Evolutionary conservation across 768 basidiomycete species (phyloP).

Genomic region (Phylloporus scabripes): DNA sequence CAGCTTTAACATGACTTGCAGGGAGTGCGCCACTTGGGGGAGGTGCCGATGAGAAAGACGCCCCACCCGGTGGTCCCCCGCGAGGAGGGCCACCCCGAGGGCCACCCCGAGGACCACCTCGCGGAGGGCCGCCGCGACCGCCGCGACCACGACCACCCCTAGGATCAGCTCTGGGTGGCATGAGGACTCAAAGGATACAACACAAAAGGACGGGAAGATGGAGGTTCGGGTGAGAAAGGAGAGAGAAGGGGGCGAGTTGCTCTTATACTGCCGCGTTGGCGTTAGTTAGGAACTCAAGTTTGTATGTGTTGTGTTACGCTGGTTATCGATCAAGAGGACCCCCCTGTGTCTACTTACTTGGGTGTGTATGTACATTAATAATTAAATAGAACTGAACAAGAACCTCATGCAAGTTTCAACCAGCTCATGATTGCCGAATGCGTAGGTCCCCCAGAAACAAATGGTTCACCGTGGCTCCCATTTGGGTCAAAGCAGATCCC

Average conservation of each 20-base stretch:
- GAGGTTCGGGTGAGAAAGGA: constrained; percentile 13
- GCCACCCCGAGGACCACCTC: constrained; percentile 24
- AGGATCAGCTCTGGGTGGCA: constrained; percentile 37
- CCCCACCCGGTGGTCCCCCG: constrained; percentile 21
- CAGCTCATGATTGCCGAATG: constrained; percentile 58
- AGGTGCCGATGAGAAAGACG: constrained; percentile 20
- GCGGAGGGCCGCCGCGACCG: constrained; percentile 20
- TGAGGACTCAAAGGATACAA: constrained; percentile 12
- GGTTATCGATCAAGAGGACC: constrained; percentile 19
- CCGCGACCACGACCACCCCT: constrained; percentile 21
- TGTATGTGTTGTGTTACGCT: constrained; percentile 23
- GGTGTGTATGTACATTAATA: constrained; percentile 5
- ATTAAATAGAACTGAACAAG: constrained; percentile 2
- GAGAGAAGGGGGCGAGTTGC: constrained; percentile 3
- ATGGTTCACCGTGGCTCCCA: constrained; percentile 58
- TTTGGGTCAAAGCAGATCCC: constrained; percentile 60
- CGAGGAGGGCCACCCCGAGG: constrained; percentile 29
- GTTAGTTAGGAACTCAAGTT: constrained; percentile 11
- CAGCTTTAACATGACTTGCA: constrained; percentile 38
- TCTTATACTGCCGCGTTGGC: constrained; percentile 16
- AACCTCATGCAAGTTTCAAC: constrained; percentile 35
- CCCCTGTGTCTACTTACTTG: neutral
- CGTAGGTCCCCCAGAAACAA: constrained; percentile 47
- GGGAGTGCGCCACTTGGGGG: constrained; percentile 32
- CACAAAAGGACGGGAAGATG: constrained; percentile 9